A percentile compares a stretch with the other conserved stretches of the same genome.
Conservation (phyloP, 2,329 filamentous ascomycete genomes). For the Dothideomycetes sp. region DNA sequence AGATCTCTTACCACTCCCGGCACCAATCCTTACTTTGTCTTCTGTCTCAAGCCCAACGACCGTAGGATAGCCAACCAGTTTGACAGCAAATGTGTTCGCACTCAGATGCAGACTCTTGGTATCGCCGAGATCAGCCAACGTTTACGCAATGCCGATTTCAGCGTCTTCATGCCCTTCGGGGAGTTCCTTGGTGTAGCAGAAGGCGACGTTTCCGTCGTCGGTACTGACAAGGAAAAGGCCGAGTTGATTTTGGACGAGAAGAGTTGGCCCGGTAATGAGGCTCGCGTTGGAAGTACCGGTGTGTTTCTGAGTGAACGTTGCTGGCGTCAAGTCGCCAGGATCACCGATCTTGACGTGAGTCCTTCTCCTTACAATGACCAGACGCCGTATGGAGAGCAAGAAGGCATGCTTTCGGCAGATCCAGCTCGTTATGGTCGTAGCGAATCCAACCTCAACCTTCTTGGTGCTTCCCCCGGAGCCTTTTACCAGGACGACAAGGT, state of each 20-base stretch:
- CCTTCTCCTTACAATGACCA: conserved; percentile 48
- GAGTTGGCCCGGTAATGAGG: conserved; percentile 86
- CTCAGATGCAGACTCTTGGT: conserved; percentile 88
- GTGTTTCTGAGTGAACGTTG: conserved; percentile 92
- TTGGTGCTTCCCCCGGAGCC: conserved; percentile 45
- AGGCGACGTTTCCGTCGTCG: conserved; percentile 73
- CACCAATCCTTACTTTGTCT: conserved; percentile 90
- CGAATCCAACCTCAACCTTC: conserved; percentile 49
- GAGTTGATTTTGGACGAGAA: conserved; percentile 87
- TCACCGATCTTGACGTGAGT: conserved; percentile 53
- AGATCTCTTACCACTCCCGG: conserved; percentile 74
- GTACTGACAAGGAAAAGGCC: conserved; percentile 83
- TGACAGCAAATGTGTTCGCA: conserved; percentile 94
- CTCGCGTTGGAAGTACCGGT: conserved; percentile 80
- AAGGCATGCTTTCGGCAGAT: conserved; percentile 48
- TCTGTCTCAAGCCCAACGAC: conserved; percentile 96
- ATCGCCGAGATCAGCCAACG: conserved; percentile 96
- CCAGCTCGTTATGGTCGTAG: conserved; percentile 43
- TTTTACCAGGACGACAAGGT: conserved; percentile 68
- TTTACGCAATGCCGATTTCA: conserved; percentile 87
- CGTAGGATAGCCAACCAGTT: conserved; percentile 96
- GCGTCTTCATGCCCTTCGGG: conserved; percentile 86
- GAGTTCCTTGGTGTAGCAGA: conserved; percentile 90
- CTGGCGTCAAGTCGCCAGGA: conserved; percentile 81
- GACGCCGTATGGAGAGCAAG: conserved; percentile 50